A percentile compares a stretch with the other conserved stretches of the same genome.
Conservation (phyloP, 768 basidiomycete genomes). For the Mycena belliarum region DNA sequence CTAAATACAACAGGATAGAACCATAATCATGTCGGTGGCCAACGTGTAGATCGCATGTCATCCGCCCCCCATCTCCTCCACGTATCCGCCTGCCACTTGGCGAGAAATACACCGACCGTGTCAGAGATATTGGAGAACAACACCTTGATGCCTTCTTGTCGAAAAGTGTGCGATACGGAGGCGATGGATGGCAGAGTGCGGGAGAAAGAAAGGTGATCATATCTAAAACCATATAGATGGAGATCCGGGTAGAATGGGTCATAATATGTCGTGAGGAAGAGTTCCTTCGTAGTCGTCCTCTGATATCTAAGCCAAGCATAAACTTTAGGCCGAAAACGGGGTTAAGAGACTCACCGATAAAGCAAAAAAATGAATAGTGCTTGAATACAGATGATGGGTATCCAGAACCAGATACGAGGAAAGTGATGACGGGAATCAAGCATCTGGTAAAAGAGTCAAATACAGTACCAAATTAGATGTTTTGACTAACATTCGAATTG, state of each 20-base stretch:
- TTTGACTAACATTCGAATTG: conserved; percentile 38
- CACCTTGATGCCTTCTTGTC: conserved; percentile 42
- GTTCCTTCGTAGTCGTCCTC: conserved; percentile 45
- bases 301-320: conserved; percentile 41
- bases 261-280: conserved; percentile 75
- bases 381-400: conserved; percentile 17
- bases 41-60: conserved; percentile 27
- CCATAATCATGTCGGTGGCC: conserved; percentile 40
- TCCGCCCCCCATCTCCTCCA: conserved; percentile 49
- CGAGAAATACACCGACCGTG: conserved; percentile 34
- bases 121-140: conserved; percentile 39
- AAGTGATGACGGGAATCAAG: conserved; percentile 1
- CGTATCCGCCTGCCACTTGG: conserved; percentile 37
- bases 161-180: conserved; percentile 42
- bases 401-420: conserved; percentile 17
- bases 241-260: conserved; percentile 79
- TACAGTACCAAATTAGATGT: too few relatives aligned
- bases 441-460: too few relatives aligned
- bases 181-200: conserved; percentile 36
- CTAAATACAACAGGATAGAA: conserved; percentile 20
- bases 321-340: not conserved
- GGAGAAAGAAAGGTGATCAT: conserved; percentile 36
- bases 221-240: conserved; percentile 51
- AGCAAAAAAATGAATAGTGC: conserved; percentile 12
- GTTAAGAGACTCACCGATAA: conserved; percentile 10